These are phyloP conservation scores for Trifolium repens DNA, from an alignment of 306 rosid species.

Conservation along the genomic window DNA sequence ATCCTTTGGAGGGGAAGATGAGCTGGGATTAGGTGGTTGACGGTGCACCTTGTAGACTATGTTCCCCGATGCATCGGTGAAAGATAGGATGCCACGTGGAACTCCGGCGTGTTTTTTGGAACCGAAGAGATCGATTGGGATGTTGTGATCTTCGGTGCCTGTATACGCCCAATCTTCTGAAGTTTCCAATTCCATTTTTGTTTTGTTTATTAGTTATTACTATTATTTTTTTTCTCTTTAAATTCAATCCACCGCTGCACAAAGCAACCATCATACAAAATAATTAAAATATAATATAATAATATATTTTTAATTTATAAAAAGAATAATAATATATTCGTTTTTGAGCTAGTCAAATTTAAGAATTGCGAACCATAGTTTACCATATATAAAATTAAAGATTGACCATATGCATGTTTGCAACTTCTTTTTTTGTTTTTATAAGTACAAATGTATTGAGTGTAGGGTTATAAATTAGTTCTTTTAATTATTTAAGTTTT, in stretches of 20 bases:
- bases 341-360: no score
- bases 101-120: slow-evolving; percentile 65
- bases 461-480: no score
- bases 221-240: background rate
- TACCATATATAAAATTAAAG: no score
- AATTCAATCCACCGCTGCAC: background rate
- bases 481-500: no score
- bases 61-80: slow-evolving; percentile 54
- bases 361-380: no score
- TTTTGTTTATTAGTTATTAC: background rate
- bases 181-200: slow-evolving; percentile 45
- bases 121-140: slow-evolving; percentile 81
- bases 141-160: slow-evolving; percentile 39
- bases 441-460: no score
- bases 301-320: no score
- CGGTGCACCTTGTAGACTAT: slow-evolving; percentile 57
- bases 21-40: slow-evolving; percentile 42
- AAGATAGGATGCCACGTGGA: slow-evolving; percentile 58
- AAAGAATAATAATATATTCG: no score
- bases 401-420: no score
- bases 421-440: no score
- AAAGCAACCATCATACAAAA: background rate
- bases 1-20: slow-evolving; percentile 44
- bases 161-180: slow-evolving; percentile 41
- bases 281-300: no score